phyloP scores from a whole-genome alignment of 306 rosid species.

The Glycine latifolia region DNA sequence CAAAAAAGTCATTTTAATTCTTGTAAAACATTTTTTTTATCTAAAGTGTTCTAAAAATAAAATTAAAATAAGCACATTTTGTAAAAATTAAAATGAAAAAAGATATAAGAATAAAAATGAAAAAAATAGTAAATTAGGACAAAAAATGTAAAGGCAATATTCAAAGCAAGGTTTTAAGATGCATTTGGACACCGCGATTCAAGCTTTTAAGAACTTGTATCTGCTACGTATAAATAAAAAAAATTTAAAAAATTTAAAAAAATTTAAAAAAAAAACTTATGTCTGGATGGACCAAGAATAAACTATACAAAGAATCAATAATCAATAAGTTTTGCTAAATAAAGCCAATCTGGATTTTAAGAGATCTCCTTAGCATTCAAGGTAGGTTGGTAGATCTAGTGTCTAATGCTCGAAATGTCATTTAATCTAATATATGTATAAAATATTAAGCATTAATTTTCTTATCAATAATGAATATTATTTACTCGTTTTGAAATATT shows the following conservation, averaged over 20 bases:
- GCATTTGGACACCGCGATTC: neutral
- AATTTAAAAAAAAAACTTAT: too few relatives aligned
- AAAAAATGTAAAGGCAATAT: too few relatives aligned
- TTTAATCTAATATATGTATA: neutral
- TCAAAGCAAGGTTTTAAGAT: too few relatives aligned
- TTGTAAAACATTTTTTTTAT: too few relatives aligned
- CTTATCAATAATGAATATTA: neutral
- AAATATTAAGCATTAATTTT: neutral
- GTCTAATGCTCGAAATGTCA: neutral
- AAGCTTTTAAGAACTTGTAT: neutral
- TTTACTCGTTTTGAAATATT: neutral
- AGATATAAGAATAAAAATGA: too few relatives aligned
- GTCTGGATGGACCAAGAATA: neutral
- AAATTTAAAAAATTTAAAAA: too few relatives aligned
- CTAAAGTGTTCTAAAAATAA: too few relatives aligned
- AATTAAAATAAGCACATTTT: too few relatives aligned
- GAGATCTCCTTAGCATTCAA: slow-evolving; percentile 1
- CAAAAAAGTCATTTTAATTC: too few relatives aligned
- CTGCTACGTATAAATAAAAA: too few relatives aligned
- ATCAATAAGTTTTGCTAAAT: neutral
- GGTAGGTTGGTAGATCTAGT: slow-evolving; percentile 24
- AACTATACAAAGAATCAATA: neutral
- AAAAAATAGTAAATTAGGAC: too few relatives aligned
- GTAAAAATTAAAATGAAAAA: too few relatives aligned
- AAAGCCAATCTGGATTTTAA: slow-evolving; percentile 15